phyloP scores from a whole-genome alignment of 352 stramenopile species.

The Pythium plurisporium region DNA sequence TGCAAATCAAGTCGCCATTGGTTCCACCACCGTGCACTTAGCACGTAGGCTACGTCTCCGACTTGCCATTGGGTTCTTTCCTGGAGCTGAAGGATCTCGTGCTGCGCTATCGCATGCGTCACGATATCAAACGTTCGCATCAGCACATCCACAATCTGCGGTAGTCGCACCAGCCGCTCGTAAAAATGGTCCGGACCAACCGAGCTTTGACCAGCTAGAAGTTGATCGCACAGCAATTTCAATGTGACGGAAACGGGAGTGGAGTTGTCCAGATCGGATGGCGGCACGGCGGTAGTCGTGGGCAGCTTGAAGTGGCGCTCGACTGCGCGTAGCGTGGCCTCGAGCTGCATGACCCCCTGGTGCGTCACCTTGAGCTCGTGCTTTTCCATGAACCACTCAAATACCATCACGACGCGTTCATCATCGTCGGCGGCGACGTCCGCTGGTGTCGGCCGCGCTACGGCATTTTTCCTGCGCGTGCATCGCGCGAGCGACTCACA shows the following conservation, averaged over 20 bases:
- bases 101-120: slow-evolving; percentile 36
- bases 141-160: slow-evolving; percentile 40
- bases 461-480: slow-evolving; percentile 13
- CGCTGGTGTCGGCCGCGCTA: too few relatives aligned
- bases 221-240: slow-evolving; percentile 14
- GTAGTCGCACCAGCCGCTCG: slow-evolving; percentile 24
- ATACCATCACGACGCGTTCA: slow-evolving; percentile 37
- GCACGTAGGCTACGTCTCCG: slow-evolving; percentile 45
- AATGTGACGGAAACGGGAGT: not conserved
- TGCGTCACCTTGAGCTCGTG: slow-evolving; percentile 24
- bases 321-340: slow-evolving; percentile 19
- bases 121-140: slow-evolving; percentile 59
- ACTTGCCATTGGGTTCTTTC: slow-evolving; percentile 33
- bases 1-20: slow-evolving; percentile 29
- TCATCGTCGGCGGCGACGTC: not conserved
- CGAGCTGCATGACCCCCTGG: slow-evolving; percentile 34
- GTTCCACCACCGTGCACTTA: slow-evolving; percentile 52
- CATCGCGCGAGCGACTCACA: slow-evolving; percentile 53
- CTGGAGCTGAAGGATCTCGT: slow-evolving; percentile 32
- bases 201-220: slow-evolving; percentile 21
- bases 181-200: slow-evolving; percentile 27
- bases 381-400: slow-evolving; percentile 53
- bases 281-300: slow-evolving; percentile 14
- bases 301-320: slow-evolving; percentile 16
- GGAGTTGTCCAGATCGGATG: not conserved